Evolutionary conservation across 192 early-diverging fungal genomes (phyloP).

Genomic region (Mortierella alpina): DNA sequence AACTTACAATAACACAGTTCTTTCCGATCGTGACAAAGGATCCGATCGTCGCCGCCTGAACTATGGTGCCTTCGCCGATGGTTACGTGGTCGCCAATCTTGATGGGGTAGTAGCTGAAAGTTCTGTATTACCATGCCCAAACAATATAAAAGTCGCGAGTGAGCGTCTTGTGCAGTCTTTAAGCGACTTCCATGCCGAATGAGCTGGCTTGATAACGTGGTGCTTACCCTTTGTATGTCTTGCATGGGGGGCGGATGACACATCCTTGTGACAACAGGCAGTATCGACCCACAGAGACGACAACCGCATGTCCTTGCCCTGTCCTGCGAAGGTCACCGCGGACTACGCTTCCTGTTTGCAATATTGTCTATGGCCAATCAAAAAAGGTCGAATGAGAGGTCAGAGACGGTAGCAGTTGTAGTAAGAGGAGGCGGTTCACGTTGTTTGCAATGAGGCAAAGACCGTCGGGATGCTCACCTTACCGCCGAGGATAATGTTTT

Average conservation of each 20-base stretch:
- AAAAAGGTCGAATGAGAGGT: neutral
- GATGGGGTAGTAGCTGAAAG: slow-evolving; percentile 97
- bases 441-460: neutral
- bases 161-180: too few species aligned
- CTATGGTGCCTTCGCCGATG: slow-evolving; percentile 87
- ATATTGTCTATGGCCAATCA: slow-evolving; percentile 77
- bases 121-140: slow-evolving; percentile 55
- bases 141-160: neutral
- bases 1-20: slow-evolving; percentile 92
- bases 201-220: neutral
- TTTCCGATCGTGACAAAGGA: slow-evolving; percentile 90
- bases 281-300: slow-evolving; percentile 91
- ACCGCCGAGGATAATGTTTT: slow-evolving; percentile 96
- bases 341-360: slow-evolving; percentile 90
- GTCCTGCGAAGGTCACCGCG: slow-evolving; percentile 92
- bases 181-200: neutral
- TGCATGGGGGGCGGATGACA: slow-evolving; percentile 93
- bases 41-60: slow-evolving; percentile 94
- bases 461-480: slow-evolving; percentile 69
- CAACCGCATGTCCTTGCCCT: slow-evolving; percentile 88
- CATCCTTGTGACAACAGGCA: slow-evolving; percentile 82
- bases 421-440: neutral
- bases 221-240: slow-evolving; percentile 87
- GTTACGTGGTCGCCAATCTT: slow-evolving; percentile 95
- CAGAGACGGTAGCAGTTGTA: neutral